Conservation (phyloP, 352 stramenopile species). For the Nannochloropsis limnetica region DNA sequence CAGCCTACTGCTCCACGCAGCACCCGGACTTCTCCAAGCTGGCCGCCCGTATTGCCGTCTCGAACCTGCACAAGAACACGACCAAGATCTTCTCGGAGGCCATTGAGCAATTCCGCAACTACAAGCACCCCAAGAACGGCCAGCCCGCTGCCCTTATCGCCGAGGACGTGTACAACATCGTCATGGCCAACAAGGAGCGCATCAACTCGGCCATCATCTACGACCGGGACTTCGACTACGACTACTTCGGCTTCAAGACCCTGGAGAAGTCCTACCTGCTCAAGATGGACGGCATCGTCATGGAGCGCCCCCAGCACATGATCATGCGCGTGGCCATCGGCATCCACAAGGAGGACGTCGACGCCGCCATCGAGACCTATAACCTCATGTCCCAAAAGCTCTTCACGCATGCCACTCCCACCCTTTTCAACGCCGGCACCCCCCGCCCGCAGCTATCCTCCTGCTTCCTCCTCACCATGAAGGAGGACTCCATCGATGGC, state of each 20-base stretch:
- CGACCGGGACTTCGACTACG: constrained; percentile 95
- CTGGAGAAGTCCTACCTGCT: constrained; percentile 93
- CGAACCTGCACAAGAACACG: constrained; percentile 98
- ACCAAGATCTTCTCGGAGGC: constrained; percentile 71
- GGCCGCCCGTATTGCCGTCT: constrained; percentile 93
- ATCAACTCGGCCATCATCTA: constrained; percentile 92
- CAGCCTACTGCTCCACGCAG: constrained; percentile 88
- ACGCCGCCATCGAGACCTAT: constrained; percentile 89
- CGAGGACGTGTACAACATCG: constrained; percentile 84
- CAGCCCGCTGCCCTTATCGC: constrained; percentile 79
- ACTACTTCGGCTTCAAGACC: constrained; percentile 98
- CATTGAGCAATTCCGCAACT: constrained; percentile 81
- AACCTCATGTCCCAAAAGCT: constrained; percentile 87
- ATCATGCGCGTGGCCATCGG: constrained; percentile 92
- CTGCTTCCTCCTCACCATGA: constrained; percentile 95
- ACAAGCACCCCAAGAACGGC: constrained; percentile 90
- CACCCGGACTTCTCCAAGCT: constrained; percentile 98
- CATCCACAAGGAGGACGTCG: constrained; percentile 93
- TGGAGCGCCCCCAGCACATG: constrained; percentile 96
- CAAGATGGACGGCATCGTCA: constrained; percentile 83
- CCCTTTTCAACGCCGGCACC: constrained; percentile 97
- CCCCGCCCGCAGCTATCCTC: constrained; percentile 90
- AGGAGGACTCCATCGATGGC: constrained; percentile 95
- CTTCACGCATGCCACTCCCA: constrained; percentile 97
- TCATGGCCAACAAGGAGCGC: constrained; percentile 80